A percentile compares a stretch with the other conserved stretches of the same genome.
phyloP scores from a whole-genome alignment of 352 stramenopile species.

The Pythium coloratum region DNA sequence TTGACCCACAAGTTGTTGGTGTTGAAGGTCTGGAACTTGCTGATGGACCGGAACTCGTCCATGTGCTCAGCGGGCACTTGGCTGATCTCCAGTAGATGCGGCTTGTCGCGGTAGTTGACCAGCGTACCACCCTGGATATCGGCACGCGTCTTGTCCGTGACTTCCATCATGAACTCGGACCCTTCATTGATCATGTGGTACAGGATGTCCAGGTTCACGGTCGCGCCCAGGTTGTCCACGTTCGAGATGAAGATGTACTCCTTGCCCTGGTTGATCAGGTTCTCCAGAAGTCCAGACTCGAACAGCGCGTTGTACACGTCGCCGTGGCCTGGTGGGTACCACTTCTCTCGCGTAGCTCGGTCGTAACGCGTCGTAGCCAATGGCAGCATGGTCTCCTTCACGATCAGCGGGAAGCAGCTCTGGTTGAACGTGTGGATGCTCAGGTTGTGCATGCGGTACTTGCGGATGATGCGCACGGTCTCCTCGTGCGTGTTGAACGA shows the following conservation, averaged over 20 bases:
- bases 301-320: conserved; percentile 99
- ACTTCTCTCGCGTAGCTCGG: conserved; percentile 73
- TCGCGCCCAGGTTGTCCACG: conserved; percentile 99
- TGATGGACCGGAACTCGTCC: conserved; percentile 92
- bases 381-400: conserved; percentile 90
- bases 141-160: conserved; percentile 92
- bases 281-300: conserved; percentile 95
- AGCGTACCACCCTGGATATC: conserved; percentile 91
- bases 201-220: conserved; percentile 96
- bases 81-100: conserved; percentile 97
- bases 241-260: conserved; percentile 99
- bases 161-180: conserved; percentile 99
- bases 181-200: conserved; percentile 98
- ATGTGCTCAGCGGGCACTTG: conserved; percentile 96
- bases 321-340: conserved; percentile 97
- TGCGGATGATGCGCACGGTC: conserved; percentile 96
- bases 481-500: conserved; percentile 99
- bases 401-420: conserved; percentile 91
- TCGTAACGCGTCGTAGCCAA: conserved; percentile 88
- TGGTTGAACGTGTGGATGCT: conserved; percentile 95
- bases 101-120: conserved; percentile 89
- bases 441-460: conserved; percentile 96
- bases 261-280: conserved; percentile 94
- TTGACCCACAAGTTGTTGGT: conserved; percentile 99
- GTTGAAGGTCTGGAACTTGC: conserved; percentile 99